Conservation (phyloP, 768 basidiomycete species). For the Imleria badia region DNA sequence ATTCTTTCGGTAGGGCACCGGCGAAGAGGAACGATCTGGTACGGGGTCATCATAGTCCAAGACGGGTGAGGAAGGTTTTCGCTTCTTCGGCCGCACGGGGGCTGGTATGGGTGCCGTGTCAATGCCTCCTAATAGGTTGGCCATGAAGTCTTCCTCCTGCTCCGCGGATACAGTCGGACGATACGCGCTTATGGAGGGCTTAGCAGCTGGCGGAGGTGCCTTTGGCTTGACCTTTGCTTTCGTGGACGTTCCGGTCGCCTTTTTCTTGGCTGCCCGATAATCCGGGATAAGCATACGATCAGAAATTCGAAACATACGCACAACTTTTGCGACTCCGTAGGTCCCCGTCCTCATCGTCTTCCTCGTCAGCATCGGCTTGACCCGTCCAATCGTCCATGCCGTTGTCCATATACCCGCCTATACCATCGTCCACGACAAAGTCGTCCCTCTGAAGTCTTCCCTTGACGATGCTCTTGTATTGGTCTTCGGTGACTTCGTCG, state of each 20-base stretch:
- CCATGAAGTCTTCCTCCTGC: constrained; percentile 90
- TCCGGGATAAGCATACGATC: constrained; percentile 4
- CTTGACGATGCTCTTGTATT: constrained; percentile 83
- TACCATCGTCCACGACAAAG: constrained; percentile 94
- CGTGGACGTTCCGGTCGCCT: constrained; percentile 7
- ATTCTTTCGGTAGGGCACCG: constrained; percentile 36
- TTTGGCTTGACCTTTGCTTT: constrained; percentile 46
- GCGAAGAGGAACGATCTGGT: constrained; percentile 38
- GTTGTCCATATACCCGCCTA: constrained; percentile 90
- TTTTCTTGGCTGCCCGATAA: constrained; percentile 29
- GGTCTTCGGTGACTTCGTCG: constrained; percentile 87
- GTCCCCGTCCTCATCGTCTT: constrained; percentile 47
- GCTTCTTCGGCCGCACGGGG: constrained; percentile 50
- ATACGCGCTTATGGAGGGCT: constrained; percentile 76
- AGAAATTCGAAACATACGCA: constrained; percentile 21
- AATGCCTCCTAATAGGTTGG: constrained; percentile 70
- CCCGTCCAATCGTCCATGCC: constrained; percentile 94
- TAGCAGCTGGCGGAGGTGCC: constrained; percentile 46
- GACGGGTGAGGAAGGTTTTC: constrained; percentile 61
- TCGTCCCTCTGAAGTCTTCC: constrained; percentile 84
- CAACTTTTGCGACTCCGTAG: constrained; percentile 40
- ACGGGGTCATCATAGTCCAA: constrained; percentile 36
- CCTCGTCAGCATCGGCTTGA: constrained; percentile 53
- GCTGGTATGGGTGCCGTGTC: constrained; percentile 48
- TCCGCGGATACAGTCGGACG: constrained; percentile 71